Evolutionary conservation across 352 stramenopile genomes (phyloP), one percentile per base, ranked within the genome.

Genomic region (Globisporangium irregulare): DNA sequence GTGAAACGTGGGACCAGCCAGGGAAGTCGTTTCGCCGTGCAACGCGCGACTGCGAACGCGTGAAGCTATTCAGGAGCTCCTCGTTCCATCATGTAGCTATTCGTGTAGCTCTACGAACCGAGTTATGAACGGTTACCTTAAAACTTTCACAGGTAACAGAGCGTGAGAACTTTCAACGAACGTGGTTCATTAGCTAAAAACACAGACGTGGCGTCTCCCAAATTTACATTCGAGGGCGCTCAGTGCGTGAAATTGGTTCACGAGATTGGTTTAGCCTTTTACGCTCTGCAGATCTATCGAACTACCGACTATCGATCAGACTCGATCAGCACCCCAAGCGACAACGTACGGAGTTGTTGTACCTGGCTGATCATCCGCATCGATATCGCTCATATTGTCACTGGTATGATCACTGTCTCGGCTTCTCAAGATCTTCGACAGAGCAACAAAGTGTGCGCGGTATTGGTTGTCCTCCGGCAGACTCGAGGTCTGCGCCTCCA

Each of bases 21-120:
- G 24, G 41, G 18, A 34, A 58, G 51, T 58, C 51, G 51, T 58
- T 58, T 58, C 51, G 29, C 5, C 41, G 41, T 50, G 41, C 41
- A 50, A 22, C 18, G 15, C 41, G 15, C 14, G 41, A 50, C 41
- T 50, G 41, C 41, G n/a, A 50, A 14, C 36, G 36, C 9, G 12
- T 41, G 36, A 14, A 41, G 36, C 36, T 41, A 41, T 41, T 41
- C 10, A 12, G 36, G 15, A n/a, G 41, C 41, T 50, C 41, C n/a
- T 50, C 15, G 14, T 18, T 9, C 4, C 12, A 15, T 20, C 18
- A 8, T 50, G 38, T 6, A 50, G 41, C 41, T 50, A 50, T 50
- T 50, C 41, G 41, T 50, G 41, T 22, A 5, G 12, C 4, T n/a
- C 7, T 7, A 9, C 41, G 4, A 50, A 50, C 41, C 41, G 41